These are phyloP conservation scores for Thelonectria discophora DNA, from an alignment of 2,329 filamentous ascomycete genomes.

Conservation along the genomic window DNA sequence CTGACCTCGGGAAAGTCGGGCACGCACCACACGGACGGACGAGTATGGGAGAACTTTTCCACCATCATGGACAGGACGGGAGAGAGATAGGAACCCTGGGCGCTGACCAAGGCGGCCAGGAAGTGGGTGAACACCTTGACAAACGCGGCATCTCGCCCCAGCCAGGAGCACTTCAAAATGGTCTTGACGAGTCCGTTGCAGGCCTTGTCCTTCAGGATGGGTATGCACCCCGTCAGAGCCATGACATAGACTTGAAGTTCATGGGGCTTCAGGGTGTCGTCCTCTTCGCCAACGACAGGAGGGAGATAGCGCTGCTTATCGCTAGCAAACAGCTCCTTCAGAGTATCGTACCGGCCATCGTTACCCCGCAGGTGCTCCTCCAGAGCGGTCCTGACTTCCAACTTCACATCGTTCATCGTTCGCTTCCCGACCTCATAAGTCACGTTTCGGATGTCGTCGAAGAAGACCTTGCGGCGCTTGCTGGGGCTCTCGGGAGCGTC, in stretches of 20 bases:
- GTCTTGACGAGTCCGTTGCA: conserved; percentile 67
- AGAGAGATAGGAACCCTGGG: conserved; percentile 80
- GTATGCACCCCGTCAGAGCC: conserved; percentile 69
- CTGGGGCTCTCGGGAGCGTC: conserved; percentile 54
- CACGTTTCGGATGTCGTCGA: conserved; percentile 66
- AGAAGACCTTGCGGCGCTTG: conserved; percentile 66
- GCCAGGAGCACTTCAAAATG: conserved; percentile 70
- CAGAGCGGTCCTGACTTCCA: conserved; percentile 63
- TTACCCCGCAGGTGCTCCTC: conserved; percentile 66
- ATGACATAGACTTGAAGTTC: conserved; percentile 69
- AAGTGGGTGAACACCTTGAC: conserved; percentile 74
- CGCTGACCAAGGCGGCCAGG: conserved; percentile 77
- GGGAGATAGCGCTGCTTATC: conserved; percentile 55
- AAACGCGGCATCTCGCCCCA: conserved; percentile 71
- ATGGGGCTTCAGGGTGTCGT: conserved; percentile 60
- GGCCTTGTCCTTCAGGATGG: conserved; percentile 65
- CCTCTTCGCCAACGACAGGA: conserved; percentile 54
- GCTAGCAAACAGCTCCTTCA: conserved; percentile 67
- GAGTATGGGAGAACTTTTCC: conserved; percentile 72
- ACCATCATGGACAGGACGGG: conserved; percentile 83
- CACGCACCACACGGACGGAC: conserved; percentile 56
- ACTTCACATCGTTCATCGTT: conserved; percentile 64
- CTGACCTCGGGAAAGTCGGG: conserved; percentile 67
- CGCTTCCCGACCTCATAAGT: conserved; percentile 64
- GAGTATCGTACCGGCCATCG: conserved; percentile 67